Conservation (phyloP, 1,284 basidiomycete genomes). For the Schizophyllum commune region DNA sequence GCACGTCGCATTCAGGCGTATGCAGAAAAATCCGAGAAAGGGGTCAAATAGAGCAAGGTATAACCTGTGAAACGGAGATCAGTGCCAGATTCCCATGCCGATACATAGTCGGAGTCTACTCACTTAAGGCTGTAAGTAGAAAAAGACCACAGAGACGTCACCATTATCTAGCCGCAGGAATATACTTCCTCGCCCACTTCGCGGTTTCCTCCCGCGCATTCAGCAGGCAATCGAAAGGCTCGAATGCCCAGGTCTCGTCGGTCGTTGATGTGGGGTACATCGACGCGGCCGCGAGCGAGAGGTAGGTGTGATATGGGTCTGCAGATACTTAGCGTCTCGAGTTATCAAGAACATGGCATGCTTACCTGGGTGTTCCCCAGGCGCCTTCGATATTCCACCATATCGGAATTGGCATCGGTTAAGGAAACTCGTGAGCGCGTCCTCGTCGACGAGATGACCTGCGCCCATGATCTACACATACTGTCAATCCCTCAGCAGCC, state of each 20-base stretch:
- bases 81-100: too few relatives aligned
- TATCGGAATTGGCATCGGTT: slow-evolving; percentile 73
- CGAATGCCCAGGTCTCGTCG: slow-evolving; percentile 44
- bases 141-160: too few relatives aligned
- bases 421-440: slow-evolving; percentile 56
- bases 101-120: too few relatives aligned
- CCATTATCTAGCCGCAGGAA: slow-evolving; percentile 21
- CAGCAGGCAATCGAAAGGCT: slow-evolving; percentile 55
- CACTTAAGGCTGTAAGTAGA: too few relatives aligned
- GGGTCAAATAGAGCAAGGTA: too few relatives aligned
- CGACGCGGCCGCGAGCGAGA: slow-evolving; percentile 75
- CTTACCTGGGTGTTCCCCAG: slow-evolving; percentile 63
- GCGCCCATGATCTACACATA: slow-evolving; percentile 55
- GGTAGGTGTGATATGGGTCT: slow-evolving; percentile 91
- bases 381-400: slow-evolving; percentile 80
- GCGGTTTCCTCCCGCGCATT: slow-evolving; percentile 63
- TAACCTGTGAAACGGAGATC: too few relatives aligned
- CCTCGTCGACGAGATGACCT: slow-evolving; percentile 44
- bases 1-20: too few relatives aligned
- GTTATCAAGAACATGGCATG: neutral
- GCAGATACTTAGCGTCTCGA: slow-evolving; percentile 2
- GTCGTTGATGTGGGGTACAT: slow-evolving; percentile 44
- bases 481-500: neutral
- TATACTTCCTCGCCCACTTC: slow-evolving; percentile 51
- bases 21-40: too few relatives aligned